phyloP scores from a whole-genome alignment of 768 basidiomycete species.

The Ramaria sp. region DNA sequence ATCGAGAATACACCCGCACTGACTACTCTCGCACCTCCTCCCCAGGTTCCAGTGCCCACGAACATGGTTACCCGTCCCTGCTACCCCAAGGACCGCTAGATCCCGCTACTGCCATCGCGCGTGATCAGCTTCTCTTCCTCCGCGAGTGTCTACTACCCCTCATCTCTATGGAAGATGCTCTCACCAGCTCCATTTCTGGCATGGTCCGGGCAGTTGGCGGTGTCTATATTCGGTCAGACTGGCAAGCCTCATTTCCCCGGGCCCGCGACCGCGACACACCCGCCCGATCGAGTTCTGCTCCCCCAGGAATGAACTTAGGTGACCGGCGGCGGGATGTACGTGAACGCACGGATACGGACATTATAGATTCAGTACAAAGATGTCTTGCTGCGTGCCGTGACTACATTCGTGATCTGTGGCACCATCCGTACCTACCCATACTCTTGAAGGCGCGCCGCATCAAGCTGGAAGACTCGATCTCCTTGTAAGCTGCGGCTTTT shows the following conservation, averaged over 20 bases:
- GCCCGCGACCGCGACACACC: conserved; percentile 27
- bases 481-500: conserved; percentile 43
- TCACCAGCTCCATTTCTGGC: conserved; percentile 58
- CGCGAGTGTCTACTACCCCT: conserved; percentile 51
- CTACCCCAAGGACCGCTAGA: neutral
- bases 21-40: conserved; percentile 4
- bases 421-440: conserved; percentile 51
- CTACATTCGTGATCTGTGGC: conserved; percentile 58
- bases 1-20: neutral
- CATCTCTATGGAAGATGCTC: conserved; percentile 52
- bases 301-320: neutral
- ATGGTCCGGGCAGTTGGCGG: conserved; percentile 54
- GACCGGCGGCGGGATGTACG: conserved; percentile 1
- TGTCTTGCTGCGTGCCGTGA: conserved; percentile 38
- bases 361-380: conserved; percentile 43
- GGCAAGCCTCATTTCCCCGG: conserved; percentile 46
- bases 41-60: conserved; percentile 6
- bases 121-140: conserved; percentile 38
- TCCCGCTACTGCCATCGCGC: conserved; percentile 8
- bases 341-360: conserved; percentile 26
- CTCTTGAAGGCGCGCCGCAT: conserved; percentile 48
- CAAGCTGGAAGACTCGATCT: conserved; percentile 63
- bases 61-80: neutral
- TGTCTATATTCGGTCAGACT: conserved; percentile 60
- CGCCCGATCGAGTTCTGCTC: neutral